These are phyloP conservation scores for Dichomitus squalens DNA, from an alignment of 1,284 basidiomycete species.

Conservation along the genomic window DNA sequence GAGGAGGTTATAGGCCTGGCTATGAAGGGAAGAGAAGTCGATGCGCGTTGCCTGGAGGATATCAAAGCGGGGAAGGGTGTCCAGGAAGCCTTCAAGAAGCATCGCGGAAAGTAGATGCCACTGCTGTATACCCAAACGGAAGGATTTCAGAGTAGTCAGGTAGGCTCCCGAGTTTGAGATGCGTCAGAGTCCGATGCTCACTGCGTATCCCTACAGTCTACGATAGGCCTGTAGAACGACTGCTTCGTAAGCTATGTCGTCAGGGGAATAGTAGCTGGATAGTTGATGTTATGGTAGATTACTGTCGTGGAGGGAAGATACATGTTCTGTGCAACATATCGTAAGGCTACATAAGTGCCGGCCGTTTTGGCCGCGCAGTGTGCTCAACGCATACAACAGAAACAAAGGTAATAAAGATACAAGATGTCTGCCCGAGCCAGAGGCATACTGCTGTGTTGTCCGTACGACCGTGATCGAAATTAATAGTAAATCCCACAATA, in stretches of 20 bases:
- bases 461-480: slow-evolving; percentile 6
- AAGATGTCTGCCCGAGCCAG: background rate
- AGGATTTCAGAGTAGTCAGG: background rate
- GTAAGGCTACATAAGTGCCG: background rate
- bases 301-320: too few species aligned
- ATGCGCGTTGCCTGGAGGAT: slow-evolving; percentile 78
- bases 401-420: background rate
- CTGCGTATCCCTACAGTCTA: too few species aligned
- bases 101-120: slow-evolving; percentile 53
- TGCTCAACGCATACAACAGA: too few species aligned
- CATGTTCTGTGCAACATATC: too few species aligned
- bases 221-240: too few species aligned
- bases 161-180: too few species aligned
- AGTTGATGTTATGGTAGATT: too few species aligned
- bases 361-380: too few species aligned
- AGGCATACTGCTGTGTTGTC: background rate
- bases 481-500: slow-evolving; percentile 8
- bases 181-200: too few species aligned
- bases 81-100: slow-evolving; percentile 75
- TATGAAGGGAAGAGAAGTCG: slow-evolving; percentile 62
- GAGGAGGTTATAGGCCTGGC: slow-evolving; percentile 66
- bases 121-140: background rate
- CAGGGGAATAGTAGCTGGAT: too few species aligned
- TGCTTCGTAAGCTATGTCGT: too few species aligned
- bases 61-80: slow-evolving; percentile 77